A percentile compares a stretch with the other conserved stretches of the same genome.
Evolutionary conservation across 176 grass and related monocot species (phyloP).

Genomic region (Dactylis glomerata): DNA sequence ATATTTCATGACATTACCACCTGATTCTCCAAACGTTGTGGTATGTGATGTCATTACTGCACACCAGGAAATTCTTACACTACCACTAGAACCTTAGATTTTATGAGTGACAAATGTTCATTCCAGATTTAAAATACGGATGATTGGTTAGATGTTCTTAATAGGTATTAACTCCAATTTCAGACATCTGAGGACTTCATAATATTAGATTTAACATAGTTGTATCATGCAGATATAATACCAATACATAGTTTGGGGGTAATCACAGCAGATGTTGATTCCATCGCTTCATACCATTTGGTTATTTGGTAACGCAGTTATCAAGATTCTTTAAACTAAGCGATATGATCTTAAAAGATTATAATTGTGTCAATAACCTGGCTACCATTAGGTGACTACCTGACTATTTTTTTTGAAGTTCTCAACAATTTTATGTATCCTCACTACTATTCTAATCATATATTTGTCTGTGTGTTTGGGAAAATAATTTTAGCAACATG

Average conservation of each 20-base stretch:
- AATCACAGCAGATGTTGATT: neutral
- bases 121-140: neutral
- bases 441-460: too few species aligned
- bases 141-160: neutral
- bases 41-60: neutral
- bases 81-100: neutral
- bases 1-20: neutral
- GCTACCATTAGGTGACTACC: too few species aligned
- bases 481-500: too few species aligned
- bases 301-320: too few species aligned
- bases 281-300: too few species aligned
- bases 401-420: too few species aligned
- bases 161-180: neutral
- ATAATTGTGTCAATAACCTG: too few species aligned
- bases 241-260: neutral
- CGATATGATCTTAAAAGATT: too few species aligned
- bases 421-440: too few species aligned
- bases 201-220: neutral
- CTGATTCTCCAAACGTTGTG: neutral
- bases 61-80: neutral
- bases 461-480: too few species aligned
- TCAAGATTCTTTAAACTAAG: too few species aligned
- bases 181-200: neutral
- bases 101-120: neutral
- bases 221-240: neutral